Conservation (phyloP, 1,139 yeast species). For the Suhomyces atakaporum region DNA sequence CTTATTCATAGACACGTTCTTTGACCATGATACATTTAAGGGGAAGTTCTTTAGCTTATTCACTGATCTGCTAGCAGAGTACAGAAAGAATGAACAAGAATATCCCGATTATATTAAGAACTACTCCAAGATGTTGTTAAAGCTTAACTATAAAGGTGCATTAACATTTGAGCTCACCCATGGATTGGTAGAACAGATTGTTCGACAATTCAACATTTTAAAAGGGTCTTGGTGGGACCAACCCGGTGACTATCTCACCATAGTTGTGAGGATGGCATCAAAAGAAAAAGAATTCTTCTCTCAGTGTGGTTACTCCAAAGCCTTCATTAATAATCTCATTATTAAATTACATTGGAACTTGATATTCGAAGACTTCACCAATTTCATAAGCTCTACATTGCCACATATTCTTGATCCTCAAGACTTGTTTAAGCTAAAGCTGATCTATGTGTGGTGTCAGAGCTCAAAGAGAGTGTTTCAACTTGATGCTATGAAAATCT, state of each 20-base stretch:
- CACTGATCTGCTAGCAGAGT: slow-evolving; percentile 2
- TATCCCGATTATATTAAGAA: slow-evolving; percentile 12
- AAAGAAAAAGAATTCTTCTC: slow-evolving; percentile 18
- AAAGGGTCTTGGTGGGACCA: slow-evolving; percentile 23
- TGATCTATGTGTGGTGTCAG: slow-evolving; percentile 14
- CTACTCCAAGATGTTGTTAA: slow-evolving; percentile 24
- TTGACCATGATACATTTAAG: slow-evolving; percentile 12
- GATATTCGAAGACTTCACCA: slow-evolving; percentile 31
- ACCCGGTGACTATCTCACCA: slow-evolving; percentile 23
- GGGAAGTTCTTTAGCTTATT: background rate
- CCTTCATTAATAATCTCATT: slow-evolving; percentile 24
- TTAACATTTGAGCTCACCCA: slow-evolving; percentile 17
- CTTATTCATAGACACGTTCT: slow-evolving; percentile 22
- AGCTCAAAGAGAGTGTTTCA: slow-evolving; percentile 13
- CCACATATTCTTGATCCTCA: slow-evolving; percentile 22
- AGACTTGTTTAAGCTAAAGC: slow-evolving; percentile 15
- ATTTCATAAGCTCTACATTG: slow-evolving; percentile 21
- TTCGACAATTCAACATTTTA: slow-evolving; percentile 20
- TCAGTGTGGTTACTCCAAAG: slow-evolving; percentile 26
- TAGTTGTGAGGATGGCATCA: slow-evolving; percentile 15
- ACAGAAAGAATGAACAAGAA: slow-evolving; percentile 1
- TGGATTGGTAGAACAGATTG: slow-evolving; percentile 20
- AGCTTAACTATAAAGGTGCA: slow-evolving; percentile 22
- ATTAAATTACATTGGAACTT: slow-evolving; percentile 32
- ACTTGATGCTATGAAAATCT: slow-evolving; percentile 14